phyloP scores from a whole-genome alignment of 1,139 yeast genomes.

The Yamadazyma sp. region DNA sequence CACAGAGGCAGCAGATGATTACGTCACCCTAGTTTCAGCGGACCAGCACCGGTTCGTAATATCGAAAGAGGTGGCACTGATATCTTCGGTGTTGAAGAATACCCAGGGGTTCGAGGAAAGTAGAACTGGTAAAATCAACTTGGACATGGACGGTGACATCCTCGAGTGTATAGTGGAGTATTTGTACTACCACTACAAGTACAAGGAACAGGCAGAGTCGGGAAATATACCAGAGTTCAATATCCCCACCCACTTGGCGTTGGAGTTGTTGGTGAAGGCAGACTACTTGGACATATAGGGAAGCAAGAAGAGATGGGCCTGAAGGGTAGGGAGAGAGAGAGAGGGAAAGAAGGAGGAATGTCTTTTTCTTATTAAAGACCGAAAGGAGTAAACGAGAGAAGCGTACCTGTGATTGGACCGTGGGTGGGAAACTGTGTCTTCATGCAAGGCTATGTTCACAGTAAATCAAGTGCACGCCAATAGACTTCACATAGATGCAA shows the following conservation, averaged over 20 bases:
- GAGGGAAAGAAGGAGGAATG: no score
- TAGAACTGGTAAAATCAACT: slow-evolving; percentile 45
- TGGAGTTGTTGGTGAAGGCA: slow-evolving; percentile 88
- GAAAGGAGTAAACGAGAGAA: no score
- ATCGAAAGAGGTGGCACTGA: slow-evolving; percentile 73
- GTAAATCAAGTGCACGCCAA: no score
- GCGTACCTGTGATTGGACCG: no score
- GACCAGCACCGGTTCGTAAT: slow-evolving; percentile 71
- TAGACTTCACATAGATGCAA: no score
- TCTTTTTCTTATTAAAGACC: no score
- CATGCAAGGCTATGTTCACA: no score
- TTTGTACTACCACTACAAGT: slow-evolving; percentile 72
- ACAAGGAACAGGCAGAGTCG: slow-evolving; percentile 56
- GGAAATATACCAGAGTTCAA: slow-evolving; percentile 79
- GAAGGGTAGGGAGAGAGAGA: not conserved
- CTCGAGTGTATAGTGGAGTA: slow-evolving; percentile 85
- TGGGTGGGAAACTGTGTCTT: no score
- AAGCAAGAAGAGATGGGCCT: not conserved
- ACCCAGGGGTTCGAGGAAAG: slow-evolving; percentile 64
- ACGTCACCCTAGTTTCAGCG: slow-evolving; percentile 70
- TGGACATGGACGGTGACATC: slow-evolving; percentile 72
- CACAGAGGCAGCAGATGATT: slow-evolving; percentile 21
- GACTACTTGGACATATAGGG: slow-evolving; percentile 70
- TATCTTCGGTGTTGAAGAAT: slow-evolving; percentile 77
- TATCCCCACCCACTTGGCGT: slow-evolving; percentile 90